These are phyloP conservation scores for Psilocybe tampanensis DNA, from an alignment of 768 basidiomycete genomes.

Conservation along the genomic window DNA sequence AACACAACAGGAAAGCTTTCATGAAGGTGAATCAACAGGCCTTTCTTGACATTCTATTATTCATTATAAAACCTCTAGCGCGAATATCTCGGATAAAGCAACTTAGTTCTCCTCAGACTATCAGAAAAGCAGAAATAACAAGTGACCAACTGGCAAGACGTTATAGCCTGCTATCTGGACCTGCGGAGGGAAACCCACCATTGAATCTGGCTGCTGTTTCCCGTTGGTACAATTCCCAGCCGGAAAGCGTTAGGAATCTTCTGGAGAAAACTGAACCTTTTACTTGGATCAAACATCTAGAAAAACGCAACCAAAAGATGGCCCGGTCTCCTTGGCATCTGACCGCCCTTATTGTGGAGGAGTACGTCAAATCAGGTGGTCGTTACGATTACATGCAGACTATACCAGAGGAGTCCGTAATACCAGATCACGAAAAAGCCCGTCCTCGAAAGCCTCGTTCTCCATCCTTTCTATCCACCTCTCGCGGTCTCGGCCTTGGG, in stretches of 20 bases:
- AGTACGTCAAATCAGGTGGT: slow-evolving; percentile 52
- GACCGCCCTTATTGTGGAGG: slow-evolving; percentile 70
- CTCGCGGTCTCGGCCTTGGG: slow-evolving; percentile 12
- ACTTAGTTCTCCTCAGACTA: slow-evolving; percentile 53
- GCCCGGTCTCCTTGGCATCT: slow-evolving; percentile 59
- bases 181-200: slow-evolving; percentile 31
- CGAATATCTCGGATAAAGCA: slow-evolving; percentile 57
- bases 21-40: slow-evolving; percentile 46
- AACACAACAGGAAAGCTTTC: slow-evolving; percentile 61
- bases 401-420: slow-evolving; percentile 43
- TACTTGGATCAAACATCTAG: slow-evolving; percentile 73
- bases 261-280: slow-evolving; percentile 70
- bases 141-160: slow-evolving; percentile 66
- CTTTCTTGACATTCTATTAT: too few relatives aligned
- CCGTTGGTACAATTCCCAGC: slow-evolving; percentile 64
- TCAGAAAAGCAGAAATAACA: slow-evolving; percentile 65
- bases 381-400: slow-evolving; percentile 39
- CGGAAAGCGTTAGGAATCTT: slow-evolving; percentile 45
- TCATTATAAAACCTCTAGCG: slow-evolving; percentile 44
- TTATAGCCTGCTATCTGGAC: slow-evolving; percentile 55
- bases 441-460: slow-evolving; percentile 21
- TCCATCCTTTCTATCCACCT: slow-evolving; percentile 22
- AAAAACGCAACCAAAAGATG: slow-evolving; percentile 39
- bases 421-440: slow-evolving; percentile 18
- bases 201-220: slow-evolving; percentile 53